Conservation (phyloP, 306 rosid genomes). For the Oemleria cerasiformis region DNA sequence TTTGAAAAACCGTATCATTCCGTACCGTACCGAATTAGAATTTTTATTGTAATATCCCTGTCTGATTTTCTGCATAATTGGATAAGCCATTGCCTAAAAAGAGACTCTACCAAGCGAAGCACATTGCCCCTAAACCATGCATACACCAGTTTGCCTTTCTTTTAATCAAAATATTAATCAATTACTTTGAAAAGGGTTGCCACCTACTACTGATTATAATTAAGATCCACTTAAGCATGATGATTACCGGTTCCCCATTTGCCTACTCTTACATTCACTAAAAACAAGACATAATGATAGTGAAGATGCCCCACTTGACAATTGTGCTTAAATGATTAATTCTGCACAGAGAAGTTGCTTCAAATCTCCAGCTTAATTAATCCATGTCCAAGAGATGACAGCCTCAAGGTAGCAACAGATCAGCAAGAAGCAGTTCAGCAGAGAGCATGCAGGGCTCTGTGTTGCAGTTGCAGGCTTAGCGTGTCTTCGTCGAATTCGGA, state of each 20-base stretch:
- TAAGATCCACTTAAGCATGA: constrained; percentile 50
- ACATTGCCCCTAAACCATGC: constrained; percentile 22
- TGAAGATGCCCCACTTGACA: constrained; percentile 55
- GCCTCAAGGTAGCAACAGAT: constrained; percentile 35
- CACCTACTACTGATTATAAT: constrained; percentile 35
- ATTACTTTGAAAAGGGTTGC: constrained; percentile 24
- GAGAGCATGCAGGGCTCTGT: constrained; percentile 62
- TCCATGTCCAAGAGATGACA: constrained; percentile 42
- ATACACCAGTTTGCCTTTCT: not conserved
- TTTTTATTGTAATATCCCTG: constrained; percentile 37
- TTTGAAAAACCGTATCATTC: too few species aligned
- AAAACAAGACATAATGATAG: constrained; percentile 56
- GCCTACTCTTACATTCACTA: constrained; percentile 30
- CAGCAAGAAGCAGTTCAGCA: constrained; percentile 38
- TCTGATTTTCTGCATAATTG: constrained; percentile 31
- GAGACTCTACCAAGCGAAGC: constrained; percentile 12
- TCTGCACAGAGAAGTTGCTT: constrained; percentile 29
- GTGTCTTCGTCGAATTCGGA: constrained; percentile 76
- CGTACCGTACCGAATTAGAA: too few species aligned
- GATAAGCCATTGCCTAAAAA: constrained; percentile 9
- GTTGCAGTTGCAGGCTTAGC: constrained; percentile 74
- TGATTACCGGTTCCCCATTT: constrained; percentile 56
- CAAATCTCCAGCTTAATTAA: constrained; percentile 29
- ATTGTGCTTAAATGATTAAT: constrained; percentile 56
- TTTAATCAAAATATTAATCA: constrained; percentile 14